Conservation (phyloP, 2,329 filamentous ascomycete genomes). For the Sordariomycetes sp. region DNA sequence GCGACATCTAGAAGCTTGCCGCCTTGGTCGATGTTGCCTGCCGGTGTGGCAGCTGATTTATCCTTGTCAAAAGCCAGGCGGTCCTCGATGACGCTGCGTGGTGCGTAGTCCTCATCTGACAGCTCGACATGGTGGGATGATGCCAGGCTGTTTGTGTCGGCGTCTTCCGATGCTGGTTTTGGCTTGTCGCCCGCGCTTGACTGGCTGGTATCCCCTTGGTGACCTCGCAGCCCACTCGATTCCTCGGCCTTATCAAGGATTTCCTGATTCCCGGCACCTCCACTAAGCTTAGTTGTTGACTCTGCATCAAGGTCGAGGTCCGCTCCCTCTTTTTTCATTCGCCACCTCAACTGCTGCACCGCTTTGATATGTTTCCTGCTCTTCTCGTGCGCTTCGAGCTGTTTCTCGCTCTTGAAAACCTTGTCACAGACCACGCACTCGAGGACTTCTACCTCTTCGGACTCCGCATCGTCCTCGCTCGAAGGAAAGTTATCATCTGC, state of each 20-base stretch:
- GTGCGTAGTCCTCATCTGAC: slow-evolving; percentile 37
- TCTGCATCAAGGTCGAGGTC: slow-evolving; percentile 40
- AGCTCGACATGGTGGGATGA: too few species aligned
- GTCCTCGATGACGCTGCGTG: slow-evolving; percentile 31
- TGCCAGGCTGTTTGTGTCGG: slow-evolving; percentile 7
- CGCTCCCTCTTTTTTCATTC: slow-evolving; percentile 75
- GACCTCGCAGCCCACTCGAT: too few species aligned
- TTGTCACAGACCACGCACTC: slow-evolving; percentile 74
- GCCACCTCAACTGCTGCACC: slow-evolving; percentile 65
- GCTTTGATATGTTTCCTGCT: slow-evolving; percentile 95
- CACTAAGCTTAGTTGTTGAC: background rate
- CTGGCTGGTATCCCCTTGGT: too few species aligned
- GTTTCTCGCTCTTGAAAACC: slow-evolving; percentile 82
- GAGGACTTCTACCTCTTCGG: slow-evolving; percentile 49
- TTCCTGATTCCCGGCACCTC: too few species aligned
- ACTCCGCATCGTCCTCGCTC: slow-evolving; percentile 35
- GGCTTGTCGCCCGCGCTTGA: background rate
- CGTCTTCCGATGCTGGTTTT: background rate
- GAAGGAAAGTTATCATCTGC: slow-evolving; percentile 45
- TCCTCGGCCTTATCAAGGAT: too few species aligned
- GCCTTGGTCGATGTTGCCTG: background rate
- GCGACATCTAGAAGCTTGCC: too few species aligned
- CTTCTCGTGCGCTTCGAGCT: slow-evolving; percentile 84
- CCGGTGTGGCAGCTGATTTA: background rate
- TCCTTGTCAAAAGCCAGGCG: slow-evolving; percentile 20